A percentile compares a stretch with the other conserved stretches of the same genome.
Evolutionary conservation across 306 rosid species (phyloP).

Genomic region (Sphenostylis stenocarpa): DNA sequence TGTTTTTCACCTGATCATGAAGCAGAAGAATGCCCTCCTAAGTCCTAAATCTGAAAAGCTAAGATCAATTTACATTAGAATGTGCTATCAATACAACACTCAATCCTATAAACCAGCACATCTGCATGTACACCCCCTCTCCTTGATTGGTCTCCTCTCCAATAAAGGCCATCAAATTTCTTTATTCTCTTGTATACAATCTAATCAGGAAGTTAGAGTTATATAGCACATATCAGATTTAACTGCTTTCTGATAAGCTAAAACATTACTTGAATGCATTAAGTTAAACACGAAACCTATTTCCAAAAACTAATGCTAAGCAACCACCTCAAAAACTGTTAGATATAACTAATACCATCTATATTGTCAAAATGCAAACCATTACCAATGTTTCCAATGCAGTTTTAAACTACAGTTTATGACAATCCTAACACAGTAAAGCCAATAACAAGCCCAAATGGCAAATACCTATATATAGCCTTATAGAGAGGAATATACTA

Average conservation of each 20-base stretch:
- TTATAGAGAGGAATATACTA: background rate
- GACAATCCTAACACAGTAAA: conserved; percentile 16
- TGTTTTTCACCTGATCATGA: conserved; percentile 16
- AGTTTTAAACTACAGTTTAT: conserved; percentile 10
- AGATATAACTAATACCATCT: background rate
- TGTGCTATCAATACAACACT: conserved; percentile 10
- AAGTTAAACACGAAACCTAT: conserved; percentile 16
- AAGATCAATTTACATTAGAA: conserved; percentile 23
- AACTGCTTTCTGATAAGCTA: background rate
- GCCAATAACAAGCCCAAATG: background rate
- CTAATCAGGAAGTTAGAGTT: conserved; percentile 6
- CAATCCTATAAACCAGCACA: conserved; percentile 4
- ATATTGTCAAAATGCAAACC: conserved; percentile 2
- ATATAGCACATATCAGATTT: conserved; percentile 1
- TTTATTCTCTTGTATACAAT: background rate
- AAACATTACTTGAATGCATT: conserved; percentile 2
- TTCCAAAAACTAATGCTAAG: conserved; percentile 6
- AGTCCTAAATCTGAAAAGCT: conserved; percentile 24
- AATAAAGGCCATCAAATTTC: background rate
- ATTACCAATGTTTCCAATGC: background rate
- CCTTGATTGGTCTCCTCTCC: background rate
- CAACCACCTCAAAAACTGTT: conserved; percentile 22
- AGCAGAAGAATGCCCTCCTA: conserved; percentile 14
- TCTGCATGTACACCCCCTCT: background rate
- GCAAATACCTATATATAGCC: conserved; percentile 1